phyloP scores from a whole-genome alignment of 768 basidiomycete genomes.

The Tricholoma furcatifolium region DNA sequence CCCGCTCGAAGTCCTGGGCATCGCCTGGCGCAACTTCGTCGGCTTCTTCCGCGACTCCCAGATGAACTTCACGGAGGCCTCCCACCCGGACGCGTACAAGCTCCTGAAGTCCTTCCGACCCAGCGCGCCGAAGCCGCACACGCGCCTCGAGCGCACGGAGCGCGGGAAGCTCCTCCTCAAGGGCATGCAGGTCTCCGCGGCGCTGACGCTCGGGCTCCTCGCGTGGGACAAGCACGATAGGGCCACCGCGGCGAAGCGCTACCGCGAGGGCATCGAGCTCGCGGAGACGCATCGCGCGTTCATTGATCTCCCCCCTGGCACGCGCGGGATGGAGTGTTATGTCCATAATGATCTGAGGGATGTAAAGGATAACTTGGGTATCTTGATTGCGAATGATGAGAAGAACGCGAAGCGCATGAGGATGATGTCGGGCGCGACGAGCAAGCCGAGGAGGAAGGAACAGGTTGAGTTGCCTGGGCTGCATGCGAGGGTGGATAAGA shows the following conservation, averaged over 20 bases:
- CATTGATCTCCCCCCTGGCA: conserved; percentile 7
- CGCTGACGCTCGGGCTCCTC: conserved; percentile 24
- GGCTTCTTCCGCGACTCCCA: conserved; percentile 25
- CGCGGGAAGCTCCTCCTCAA: conserved; percentile 27
- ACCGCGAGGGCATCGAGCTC: conserved; percentile 28
- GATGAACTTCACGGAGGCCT: conserved; percentile 19
- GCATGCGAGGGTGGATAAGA: too few species aligned
- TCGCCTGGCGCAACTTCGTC: conserved; percentile 27
- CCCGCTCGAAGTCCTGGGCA: conserved; percentile 24
- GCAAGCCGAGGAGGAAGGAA: too few species aligned
- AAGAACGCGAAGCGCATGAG: too few species aligned
- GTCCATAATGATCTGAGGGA: conserved; percentile 20
- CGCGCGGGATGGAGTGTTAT: conserved; percentile 22
- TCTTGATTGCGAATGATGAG: conserved; percentile 23
- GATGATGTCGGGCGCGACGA: too few species aligned
- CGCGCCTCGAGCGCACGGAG: conserved; percentile 20
- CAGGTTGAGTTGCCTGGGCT: too few species aligned
- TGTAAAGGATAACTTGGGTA: conserved; percentile 22
- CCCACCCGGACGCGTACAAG: conserved; percentile 28
- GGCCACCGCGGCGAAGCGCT: conserved; percentile 30
- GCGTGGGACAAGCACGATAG: conserved; percentile 31
- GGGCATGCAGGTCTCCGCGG: conserved; percentile 29
- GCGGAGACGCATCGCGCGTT: conserved; percentile 25
- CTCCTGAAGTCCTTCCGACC: conserved; percentile 28
- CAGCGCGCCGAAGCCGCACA: conserved; percentile 13